These are phyloP conservation scores for Tolypocladium ophioglossoides DNA, from an alignment of 2,329 filamentous ascomycete species.

Conservation along the genomic window DNA sequence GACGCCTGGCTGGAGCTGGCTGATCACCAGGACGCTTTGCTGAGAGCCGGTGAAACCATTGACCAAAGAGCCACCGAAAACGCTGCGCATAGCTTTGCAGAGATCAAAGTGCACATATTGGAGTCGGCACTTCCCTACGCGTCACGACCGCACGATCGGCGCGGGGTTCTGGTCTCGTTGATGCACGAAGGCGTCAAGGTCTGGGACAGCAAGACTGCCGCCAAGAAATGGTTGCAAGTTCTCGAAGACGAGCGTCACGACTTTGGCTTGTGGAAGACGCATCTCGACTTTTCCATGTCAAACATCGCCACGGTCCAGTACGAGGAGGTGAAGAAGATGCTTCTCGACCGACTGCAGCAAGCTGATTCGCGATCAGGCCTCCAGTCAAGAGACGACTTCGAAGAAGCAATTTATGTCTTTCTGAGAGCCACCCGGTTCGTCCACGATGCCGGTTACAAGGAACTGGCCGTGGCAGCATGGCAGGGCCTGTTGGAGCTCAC, in stretches of 20 bases:
- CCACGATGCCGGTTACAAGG: conserved; percentile 65
- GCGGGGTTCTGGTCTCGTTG: conserved; percentile 54
- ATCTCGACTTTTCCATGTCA: conserved; percentile 63
- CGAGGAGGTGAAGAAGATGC: conserved; percentile 51
- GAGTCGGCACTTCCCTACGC: conserved; percentile 61
- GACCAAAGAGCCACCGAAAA: conserved; percentile 40
- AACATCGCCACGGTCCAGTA: conserved; percentile 57
- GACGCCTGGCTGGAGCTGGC: conserved; percentile 71
- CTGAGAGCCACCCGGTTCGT: conserved; percentile 65
- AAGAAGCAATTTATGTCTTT: conserved; percentile 53
- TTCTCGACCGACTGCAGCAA: conserved; percentile 37
- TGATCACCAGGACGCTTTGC: conserved; percentile 60
- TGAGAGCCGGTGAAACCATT: conserved; percentile 36
- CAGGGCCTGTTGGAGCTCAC: conserved; percentile 69
- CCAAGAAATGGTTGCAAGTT: conserved; percentile 54
- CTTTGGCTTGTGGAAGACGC: conserved; percentile 60
- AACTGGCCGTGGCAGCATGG: conserved; percentile 71
- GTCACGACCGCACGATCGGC: conserved; percentile 32
- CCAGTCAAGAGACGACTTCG: conserved; percentile 5
- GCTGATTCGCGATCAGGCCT: conserved; percentile 4
- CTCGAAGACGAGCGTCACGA: conserved; percentile 13
- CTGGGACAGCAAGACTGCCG: conserved; percentile 56
- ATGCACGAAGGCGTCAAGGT: conserved; percentile 65
- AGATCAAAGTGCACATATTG: conserved; percentile 72
- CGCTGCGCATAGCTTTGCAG: conserved; percentile 59